Base-by-base conservation (phyloP, 2,329 filamentous ascomycete species). In the Pyrenochaeta sp. region DNA sequence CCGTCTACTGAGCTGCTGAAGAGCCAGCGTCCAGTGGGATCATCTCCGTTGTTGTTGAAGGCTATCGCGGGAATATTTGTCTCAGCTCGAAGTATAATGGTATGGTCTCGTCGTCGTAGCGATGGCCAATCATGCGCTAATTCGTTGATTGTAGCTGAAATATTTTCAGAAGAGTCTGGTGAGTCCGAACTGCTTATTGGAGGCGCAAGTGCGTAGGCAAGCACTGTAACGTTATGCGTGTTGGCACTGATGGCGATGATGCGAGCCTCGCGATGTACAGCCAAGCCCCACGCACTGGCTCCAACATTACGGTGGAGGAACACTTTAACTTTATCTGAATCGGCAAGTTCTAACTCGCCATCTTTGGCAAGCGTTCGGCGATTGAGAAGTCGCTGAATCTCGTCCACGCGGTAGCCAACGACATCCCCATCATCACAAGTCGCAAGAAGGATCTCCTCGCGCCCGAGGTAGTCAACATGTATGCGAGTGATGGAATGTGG, bases 191-290 rank as follows among this genome's bases (percentile, higher is more conserved):
- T 29, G 14, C 35, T 39, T 9, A 12, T 40, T 10, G 54, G 36
- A 39, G n/a, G 42, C 11, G 63, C 51, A 46, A 89, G 76, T 0
- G 83, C 85, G 63, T 86, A 85, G 12, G 85, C 84, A 63, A 86
- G 84, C 0, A 89, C 78, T 2, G 80, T 83, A 23, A 90, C 82
- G 14, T 78, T 67, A 18, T 81, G 79, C 0, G 82, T 84, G 71
- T 99, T 99, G 0, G 90, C 87, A 64, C 90, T 91, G 33, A 96
- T 88, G 0, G 94, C 95, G 58, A 99, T 89, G 56, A 97, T 79
- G 0, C 93, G 87, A n/a, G 91, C 91, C 58, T 87, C 79, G 56
- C 86, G 83, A 72, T 98, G 94, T 10, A 97, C 83, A 7, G 92
- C 89, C 42, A 97, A 76, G 0, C 94, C 95, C 95, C 95, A 99